Percentiles rank a stretch among this genome's conserved stretches.
These are phyloP conservation scores for Cystobasidium tubakii DNA, from an alignment of 768 basidiomycete species.

Conservation along the genomic window DNA sequence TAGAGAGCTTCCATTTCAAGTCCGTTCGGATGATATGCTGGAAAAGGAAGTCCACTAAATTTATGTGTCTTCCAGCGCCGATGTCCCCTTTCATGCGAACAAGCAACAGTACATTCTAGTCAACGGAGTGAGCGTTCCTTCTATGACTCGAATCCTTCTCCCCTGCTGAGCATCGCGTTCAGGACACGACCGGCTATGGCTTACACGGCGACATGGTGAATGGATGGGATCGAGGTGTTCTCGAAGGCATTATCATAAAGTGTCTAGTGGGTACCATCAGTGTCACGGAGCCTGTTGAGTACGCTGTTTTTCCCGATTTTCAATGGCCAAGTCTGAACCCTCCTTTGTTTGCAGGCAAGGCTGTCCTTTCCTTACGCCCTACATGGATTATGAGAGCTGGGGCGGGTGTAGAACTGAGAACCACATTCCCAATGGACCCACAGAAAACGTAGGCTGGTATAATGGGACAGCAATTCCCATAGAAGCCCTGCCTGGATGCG, in stretches of 20 bases:
- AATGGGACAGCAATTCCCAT: neutral
- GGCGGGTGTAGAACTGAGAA: neutral
- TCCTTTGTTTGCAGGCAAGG: neutral
- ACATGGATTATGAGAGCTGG: conserved; percentile 1
- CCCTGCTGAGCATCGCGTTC: neutral
- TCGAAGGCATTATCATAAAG: neutral
- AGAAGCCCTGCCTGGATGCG: neutral
- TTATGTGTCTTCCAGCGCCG: neutral
- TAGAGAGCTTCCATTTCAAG: neutral
- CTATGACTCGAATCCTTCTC: neutral
- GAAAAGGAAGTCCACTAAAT: no score
- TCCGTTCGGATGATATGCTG: neutral
- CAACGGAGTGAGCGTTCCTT: neutral
- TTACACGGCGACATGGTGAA: neutral
- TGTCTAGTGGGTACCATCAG: neutral
- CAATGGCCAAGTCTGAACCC: neutral
- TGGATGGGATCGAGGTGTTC: neutral
- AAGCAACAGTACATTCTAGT: neutral
- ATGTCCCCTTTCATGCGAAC: neutral
- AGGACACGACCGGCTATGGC: neutral
- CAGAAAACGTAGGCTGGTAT: neutral
- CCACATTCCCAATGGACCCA: neutral
- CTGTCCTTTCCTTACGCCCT: neutral
- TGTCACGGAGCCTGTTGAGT: neutral
- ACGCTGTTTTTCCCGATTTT: neutral